Evolutionary conservation across 2,329 filamentous ascomycete genomes (phyloP), one percentile per base, ranked within the genome.

Genomic region (Daldinia eschscholtzii): DNA sequence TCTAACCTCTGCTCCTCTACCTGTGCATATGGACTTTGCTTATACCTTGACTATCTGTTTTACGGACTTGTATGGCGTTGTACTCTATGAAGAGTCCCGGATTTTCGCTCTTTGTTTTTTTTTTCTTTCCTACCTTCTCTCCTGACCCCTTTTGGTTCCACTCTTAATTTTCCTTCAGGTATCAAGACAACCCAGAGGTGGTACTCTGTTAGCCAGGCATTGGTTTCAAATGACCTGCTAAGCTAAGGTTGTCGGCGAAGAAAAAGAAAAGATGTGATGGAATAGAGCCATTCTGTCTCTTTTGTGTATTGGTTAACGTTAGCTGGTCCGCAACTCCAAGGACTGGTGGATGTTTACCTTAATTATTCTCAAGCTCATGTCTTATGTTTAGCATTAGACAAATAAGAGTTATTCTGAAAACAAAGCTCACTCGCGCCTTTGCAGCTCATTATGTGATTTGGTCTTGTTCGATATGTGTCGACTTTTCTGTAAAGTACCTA

Each of bases 21-120:
- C 61, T 65, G 61, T 71, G 70, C 59, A 70, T 70, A 70, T 67
- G 60, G 57, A 57, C 46, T 70, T 63, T 60, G 35, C 52, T 68
- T 72, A 72, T 67, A 70, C 61, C 67, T 70, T 18, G 61, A 64
- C 52, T 62, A 57, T 64, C 37, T 68, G 33, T 61, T 61, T 59
- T 64, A 41, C 35, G 61, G 63, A 55, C 20, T 23, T 35, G 4
- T 59, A 61, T 42, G 70, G 70, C 70, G 70, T 72, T 72, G 18
- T 57, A 42, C 61, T 66, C 65, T 46, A 60, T 37, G 42, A 64
- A 61, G 63, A 64, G 58, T 68, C 41, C 41, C 41, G 67, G 59
- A 61, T 61, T 65, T 71, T 58, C 59, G 46, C 46, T 64, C 62
- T 67, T 61, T 64, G 48, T 56, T 48, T 64, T 33, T 48, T 64